Conservation (phyloP, 202 grass and related monocot genomes). For the Saccharum hybrid region DNA sequence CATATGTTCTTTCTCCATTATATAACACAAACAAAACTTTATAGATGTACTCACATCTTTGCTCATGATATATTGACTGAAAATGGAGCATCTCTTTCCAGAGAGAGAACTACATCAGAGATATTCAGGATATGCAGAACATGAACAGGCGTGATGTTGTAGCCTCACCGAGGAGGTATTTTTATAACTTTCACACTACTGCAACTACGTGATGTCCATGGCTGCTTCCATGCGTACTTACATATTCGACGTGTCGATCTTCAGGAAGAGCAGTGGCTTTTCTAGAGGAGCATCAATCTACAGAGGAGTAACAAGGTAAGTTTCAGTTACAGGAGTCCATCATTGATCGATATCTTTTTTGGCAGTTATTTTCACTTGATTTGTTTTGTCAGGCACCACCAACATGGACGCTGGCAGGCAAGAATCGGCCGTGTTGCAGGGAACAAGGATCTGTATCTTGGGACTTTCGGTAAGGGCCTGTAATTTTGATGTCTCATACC, state of each 20-base stretch:
- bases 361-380: slow-evolving; percentile 20
- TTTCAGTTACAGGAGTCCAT: slow-evolving; percentile 10
- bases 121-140: slow-evolving; percentile 84
- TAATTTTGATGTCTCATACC: slow-evolving; percentile 10
- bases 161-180: slow-evolving; percentile 84
- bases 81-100: slow-evolving; percentile 42
- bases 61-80: slow-evolving; percentile 26
- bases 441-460: slow-evolving; percentile 97
- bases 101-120: slow-evolving; percentile 71
- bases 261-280: slow-evolving; percentile 95
- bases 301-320: slow-evolving; percentile 91
- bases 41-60: slow-evolving; percentile 6
- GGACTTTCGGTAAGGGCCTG: slow-evolving; percentile 73
- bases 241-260: slow-evolving; percentile 31
- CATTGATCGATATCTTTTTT: slow-evolving; percentile 4
- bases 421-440: slow-evolving; percentile 94
- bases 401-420: slow-evolving; percentile 94
- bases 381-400: slow-evolving; percentile 76
- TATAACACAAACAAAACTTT: not conserved
- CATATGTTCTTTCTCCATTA: not conserved
- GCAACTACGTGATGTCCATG: slow-evolving; percentile 13
- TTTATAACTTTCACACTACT: slow-evolving; percentile 25
- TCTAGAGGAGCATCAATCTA: slow-evolving; percentile 92
- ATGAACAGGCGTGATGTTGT: slow-evolving; percentile 84
- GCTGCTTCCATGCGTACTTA: slow-evolving; percentile 31